These are phyloP conservation scores for Yamadazyma philogaea DNA, from an alignment of 805 yeast genomes.

Conservation along the genomic window DNA sequence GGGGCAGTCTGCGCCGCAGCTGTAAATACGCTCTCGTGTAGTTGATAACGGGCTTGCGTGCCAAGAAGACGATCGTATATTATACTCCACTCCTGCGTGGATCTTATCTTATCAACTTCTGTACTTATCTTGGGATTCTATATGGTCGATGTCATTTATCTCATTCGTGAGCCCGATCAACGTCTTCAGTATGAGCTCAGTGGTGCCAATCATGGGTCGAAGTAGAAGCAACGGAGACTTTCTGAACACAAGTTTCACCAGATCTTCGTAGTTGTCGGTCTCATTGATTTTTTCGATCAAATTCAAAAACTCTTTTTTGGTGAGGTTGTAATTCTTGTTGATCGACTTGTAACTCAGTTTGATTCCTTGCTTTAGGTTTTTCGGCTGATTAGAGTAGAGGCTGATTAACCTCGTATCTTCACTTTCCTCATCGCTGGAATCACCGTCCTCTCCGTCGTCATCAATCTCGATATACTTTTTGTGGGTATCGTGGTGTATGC, in stretches of 20 bases:
- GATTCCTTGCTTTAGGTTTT: constrained; percentile 65
- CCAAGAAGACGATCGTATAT: not conserved
- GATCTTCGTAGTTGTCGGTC: constrained; percentile 63
- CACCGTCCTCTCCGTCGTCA: constrained; percentile 21
- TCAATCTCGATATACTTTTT: constrained; percentile 23
- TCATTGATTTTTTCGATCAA: constrained; percentile 62
- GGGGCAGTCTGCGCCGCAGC: too few relatives aligned
- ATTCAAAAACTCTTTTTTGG: constrained; percentile 57
- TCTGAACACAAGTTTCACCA: constrained; percentile 62
- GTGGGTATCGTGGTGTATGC: constrained; percentile 9
- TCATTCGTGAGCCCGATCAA: constrained; percentile 81
- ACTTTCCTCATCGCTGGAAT: constrained; percentile 18
- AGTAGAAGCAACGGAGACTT: constrained; percentile 79
- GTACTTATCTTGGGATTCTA: constrained; percentile 65
- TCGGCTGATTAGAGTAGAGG: constrained; percentile 83
- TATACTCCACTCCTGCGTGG: not conserved
- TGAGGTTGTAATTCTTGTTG: constrained; percentile 63
- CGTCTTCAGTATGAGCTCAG: constrained; percentile 83
- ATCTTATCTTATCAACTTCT: constrained; percentile 19
- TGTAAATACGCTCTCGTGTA: too few relatives aligned
- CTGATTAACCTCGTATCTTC: constrained; percentile 49
- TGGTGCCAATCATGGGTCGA: constrained; percentile 87
- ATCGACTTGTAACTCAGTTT: constrained; percentile 70
- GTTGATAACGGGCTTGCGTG: not conserved
- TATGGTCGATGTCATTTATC: constrained; percentile 61